Evolutionary conservation across 345 rosid genomes (phyloP).

Genomic region (Eucalyptus fibrosa): DNA sequence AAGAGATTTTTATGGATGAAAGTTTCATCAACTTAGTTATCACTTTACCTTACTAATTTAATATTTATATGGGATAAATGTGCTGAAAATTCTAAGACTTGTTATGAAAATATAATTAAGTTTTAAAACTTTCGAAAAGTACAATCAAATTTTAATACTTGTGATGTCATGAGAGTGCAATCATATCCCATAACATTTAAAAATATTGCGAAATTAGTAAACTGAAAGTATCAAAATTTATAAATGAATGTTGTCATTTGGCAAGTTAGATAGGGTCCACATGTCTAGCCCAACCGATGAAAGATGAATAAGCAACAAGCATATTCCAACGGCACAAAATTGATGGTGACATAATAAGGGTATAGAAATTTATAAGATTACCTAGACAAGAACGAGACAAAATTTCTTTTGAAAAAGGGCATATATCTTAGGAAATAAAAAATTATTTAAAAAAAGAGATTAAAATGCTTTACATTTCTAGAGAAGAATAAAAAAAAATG

Average conservation of each 20-base stretch:
- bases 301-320: not conserved
- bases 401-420: not conserved
- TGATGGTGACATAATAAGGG: not conserved
- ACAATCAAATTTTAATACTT: too few relatives aligned
- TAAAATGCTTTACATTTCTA: too few relatives aligned
- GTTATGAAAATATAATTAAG: too few relatives aligned
- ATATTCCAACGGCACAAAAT: not conserved
- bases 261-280: not conserved
- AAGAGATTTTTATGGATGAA: not conserved
- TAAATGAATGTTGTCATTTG: not conserved
- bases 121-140: too few relatives aligned
- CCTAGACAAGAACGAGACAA: not conserved
- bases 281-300: not conserved
- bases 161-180: too few relatives aligned
- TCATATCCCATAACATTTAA: too few relatives aligned
- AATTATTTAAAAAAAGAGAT: too few relatives aligned
- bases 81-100: too few relatives aligned
- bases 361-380: not conserved
- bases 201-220: not conserved
- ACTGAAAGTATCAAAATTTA: too few relatives aligned
- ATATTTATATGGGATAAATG: too few relatives aligned
- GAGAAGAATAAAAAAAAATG: too few relatives aligned
- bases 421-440: too few relatives aligned
- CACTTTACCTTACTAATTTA: not conserved
- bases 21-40: not conserved